Conservation (phyloP, 768 basidiomycete species). For the Clavulina sp. region DNA sequence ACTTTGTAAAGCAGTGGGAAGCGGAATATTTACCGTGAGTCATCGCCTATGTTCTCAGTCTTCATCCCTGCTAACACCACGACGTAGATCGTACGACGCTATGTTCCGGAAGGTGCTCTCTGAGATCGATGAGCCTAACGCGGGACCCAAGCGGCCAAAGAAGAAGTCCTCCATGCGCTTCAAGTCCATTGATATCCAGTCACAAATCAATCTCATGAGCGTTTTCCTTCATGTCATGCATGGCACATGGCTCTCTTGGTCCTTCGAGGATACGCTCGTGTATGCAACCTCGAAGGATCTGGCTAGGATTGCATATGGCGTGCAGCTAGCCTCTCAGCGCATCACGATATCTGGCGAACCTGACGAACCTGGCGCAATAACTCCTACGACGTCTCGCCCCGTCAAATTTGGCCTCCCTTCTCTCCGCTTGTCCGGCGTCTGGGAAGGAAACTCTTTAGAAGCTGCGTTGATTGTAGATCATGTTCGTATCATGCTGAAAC, state of each 20-base stretch:
- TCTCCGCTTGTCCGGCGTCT: slow-evolving; percentile 41
- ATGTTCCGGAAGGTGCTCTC: slow-evolving; percentile 45
- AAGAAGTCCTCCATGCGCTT: not conserved
- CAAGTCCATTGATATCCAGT: slow-evolving; percentile 27
- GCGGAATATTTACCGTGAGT: slow-evolving; percentile 54
- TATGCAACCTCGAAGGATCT: slow-evolving; percentile 28
- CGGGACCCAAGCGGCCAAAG: slow-evolving; percentile 13
- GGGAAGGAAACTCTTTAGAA: slow-evolving; percentile 32
- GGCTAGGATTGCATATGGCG: slow-evolving; percentile 31
- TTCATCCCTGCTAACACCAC: too few species aligned
- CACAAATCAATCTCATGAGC: slow-evolving; percentile 31
- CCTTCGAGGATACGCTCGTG: slow-evolving; percentile 31
- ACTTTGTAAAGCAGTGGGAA: slow-evolving; percentile 68
- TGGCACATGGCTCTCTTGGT: slow-evolving; percentile 75
- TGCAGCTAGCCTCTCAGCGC: slow-evolving; percentile 43
- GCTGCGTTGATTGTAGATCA: slow-evolving; percentile 46
- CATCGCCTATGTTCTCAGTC: not conserved
- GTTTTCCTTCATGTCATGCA: slow-evolving; percentile 70
- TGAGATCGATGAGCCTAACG: slow-evolving; percentile 32
- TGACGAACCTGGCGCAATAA: not conserved
- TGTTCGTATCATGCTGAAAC: slow-evolving; percentile 57
- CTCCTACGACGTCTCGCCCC: slow-evolving; percentile 19
- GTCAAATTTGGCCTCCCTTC: slow-evolving; percentile 52
- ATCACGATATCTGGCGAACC: slow-evolving; percentile 27
- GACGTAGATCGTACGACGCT: slow-evolving; percentile 32